A percentile compares a stretch with the other conserved stretches of the same genome.
Conservation (phyloP, 2,329 filamentous ascomycete species). For the Ophiostoma tasmaniense region DNA sequence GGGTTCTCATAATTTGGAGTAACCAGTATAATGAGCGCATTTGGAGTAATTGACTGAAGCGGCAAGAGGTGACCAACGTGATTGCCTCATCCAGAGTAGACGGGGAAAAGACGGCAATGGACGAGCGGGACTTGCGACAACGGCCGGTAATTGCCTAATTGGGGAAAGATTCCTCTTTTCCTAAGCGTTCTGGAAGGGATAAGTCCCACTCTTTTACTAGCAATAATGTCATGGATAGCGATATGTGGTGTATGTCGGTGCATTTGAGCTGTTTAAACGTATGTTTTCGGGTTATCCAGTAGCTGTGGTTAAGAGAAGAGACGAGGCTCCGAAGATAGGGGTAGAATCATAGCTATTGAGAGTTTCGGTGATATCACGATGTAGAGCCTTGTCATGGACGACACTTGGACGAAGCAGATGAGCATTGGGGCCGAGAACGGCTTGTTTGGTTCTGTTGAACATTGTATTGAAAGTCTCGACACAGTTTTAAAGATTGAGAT, state of each 20-base stretch:
- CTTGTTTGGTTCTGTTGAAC: too few species aligned
- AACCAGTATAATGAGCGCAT: not conserved
- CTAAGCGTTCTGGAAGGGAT: not conserved
- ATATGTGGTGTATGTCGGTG: not conserved
- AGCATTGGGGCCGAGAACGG: not conserved
- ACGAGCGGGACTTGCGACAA: not conserved
- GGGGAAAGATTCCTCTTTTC: constrained; percentile 5
- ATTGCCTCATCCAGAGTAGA: not conserved
- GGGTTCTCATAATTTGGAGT: not conserved
- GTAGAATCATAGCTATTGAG: not conserved
- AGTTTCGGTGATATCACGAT: not conserved
- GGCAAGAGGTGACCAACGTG: not conserved
- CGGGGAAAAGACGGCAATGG: not conserved
- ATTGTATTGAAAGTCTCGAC: too few species aligned
- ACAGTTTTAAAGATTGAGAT: too few species aligned
- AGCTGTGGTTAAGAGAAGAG: not conserved
- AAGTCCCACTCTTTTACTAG: not conserved
- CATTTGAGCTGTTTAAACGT: not conserved
- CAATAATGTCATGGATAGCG: not conserved
- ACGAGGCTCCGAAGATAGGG: not conserved
- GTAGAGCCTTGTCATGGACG: not conserved
- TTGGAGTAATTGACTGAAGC: not conserved
- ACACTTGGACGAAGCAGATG: too few species aligned
- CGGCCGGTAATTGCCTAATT: constrained; percentile 1
- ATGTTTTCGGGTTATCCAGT: not conserved